Conservation (phyloP, 495 filamentous ascomycete genomes). For the Aspergillus leporis region DNA sequence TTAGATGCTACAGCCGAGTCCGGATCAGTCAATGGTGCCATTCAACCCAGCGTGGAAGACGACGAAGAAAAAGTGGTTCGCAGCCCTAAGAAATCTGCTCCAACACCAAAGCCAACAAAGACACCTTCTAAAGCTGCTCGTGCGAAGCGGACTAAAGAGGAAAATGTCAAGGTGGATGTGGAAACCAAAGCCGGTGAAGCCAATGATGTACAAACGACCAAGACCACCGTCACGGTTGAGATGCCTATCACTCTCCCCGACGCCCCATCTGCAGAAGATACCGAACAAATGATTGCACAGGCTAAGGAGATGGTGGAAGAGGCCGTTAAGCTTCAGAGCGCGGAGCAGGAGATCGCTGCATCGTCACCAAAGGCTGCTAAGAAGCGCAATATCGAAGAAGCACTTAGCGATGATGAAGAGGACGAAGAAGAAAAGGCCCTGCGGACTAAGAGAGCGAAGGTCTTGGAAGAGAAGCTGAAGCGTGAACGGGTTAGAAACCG, state of each 20-base stretch:
- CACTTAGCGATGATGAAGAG: conserved; percentile 53
- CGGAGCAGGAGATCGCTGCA: conserved; percentile 33
- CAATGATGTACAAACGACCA: conserved; percentile 63
- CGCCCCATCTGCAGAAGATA: conserved; percentile 69
- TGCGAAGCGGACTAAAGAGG: conserved; percentile 27
- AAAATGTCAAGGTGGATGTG: conserved; percentile 62
- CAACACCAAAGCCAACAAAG: conserved; percentile 35
- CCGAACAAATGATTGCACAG: conserved; percentile 77
- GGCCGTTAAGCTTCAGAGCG: conserved; percentile 59
- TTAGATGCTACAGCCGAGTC: conserved; percentile 40
- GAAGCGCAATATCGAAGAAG: conserved; percentile 84
- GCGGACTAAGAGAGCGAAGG: conserved; percentile 71
- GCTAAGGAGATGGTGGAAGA: conserved; percentile 90
- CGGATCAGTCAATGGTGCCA: conserved; percentile 26
- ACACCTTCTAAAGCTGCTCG: conserved; percentile 30
- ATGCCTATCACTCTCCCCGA: conserved; percentile 67
- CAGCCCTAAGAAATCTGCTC: conserved; percentile 33
- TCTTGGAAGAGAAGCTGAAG: conserved; percentile 71
- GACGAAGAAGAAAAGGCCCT: conserved; percentile 57
- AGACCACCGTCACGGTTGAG: conserved; percentile 80
- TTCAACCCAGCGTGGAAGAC: conserved; percentile 29
- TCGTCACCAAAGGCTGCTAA: conserved; percentile 45
- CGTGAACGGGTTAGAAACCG: conserved; percentile 81
- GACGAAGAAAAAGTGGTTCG: conserved; percentile 27
- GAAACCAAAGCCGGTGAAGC: conserved; percentile 34